Base-by-base conservation (phyloP, 495 filamentous ascomycete genomes). In the Letharia lupina region DNA sequence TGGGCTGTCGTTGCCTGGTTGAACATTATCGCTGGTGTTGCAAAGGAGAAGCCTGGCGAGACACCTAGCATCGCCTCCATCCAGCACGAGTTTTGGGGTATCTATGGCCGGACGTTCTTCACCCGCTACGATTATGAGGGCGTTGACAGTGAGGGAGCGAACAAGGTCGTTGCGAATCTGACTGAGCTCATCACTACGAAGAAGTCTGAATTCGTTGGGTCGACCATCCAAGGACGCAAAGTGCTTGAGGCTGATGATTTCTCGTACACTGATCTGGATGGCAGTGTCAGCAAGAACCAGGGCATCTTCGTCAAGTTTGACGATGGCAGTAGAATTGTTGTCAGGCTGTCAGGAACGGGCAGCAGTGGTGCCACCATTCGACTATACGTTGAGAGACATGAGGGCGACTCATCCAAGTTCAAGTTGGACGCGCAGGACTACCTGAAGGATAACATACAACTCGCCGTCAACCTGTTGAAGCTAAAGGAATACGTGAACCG, bases 81-180 rank as follows among this genome's bases (percentile, higher is more conserved):
- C 77, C 94, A 98, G 82, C 84, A 89, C 67, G 93, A 96, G 70
- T 98, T 98, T 86, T 98, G 94, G 94, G 83, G 87, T 68, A 91
- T 85, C 64, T 98, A 98, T 74, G 94, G 94, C 69, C 90, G 94
- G 52, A 96, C 93, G 28, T 98, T 97, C 84, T 98, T 98, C 84
- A 98, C 94, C 39, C 91, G 94, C 58, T 98, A 96, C 77, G 94
- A 98, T 78, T 98, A 94, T 79, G 94, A 98, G 79, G 86, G 93
- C 66, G 92, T 96, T 67, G 90, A 95, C 76, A 87, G 85, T 65
- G 90, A 91, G 4, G 93, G 90, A 60, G 95, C 95, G 40, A 90
- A 89, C 79, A 91, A 92, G 79, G 84, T 98, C 52, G 87, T 95
- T 54, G 86, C 83, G 65, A 87, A 87, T 48, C 79, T 98, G 68